Evolutionary conservation across 2,329 filamentous ascomycete genomes (phyloP), one percentile per base, ranked within the genome.

Genomic region (Phoma sp.): DNA sequence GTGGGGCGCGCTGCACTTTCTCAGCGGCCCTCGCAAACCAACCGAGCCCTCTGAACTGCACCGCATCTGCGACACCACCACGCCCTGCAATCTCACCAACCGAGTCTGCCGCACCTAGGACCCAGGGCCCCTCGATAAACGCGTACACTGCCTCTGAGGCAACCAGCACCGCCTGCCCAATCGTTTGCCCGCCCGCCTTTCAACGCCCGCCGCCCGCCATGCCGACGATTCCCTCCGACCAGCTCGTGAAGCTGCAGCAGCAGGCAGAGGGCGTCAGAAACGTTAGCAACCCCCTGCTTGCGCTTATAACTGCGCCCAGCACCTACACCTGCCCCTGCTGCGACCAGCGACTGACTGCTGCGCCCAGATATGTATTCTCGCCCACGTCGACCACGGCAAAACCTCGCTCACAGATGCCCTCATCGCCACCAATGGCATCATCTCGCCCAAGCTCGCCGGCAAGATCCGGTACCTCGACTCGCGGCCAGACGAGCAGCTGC

Each of bases 381-480:
- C 93, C 41, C 93, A 98, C 74, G 93, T 98, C 68, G 95, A 99
- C 75, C 95, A 99, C 83, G 95, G 95, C 69, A 99, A 99, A 78
- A 99, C 95, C 2, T 98, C 95, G 30, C 86, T 99, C 65, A 96
- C 93, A 53, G 95, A 99, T 76, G 92, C 92, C 57, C 86, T 99
- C 47, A 90, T 99, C 69, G 93, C 95, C 76, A 98, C 95, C 62
- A 99, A 99, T 84, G 95, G 95, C 79, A 98, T 99, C 79, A 99
- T 99, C 71, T 98, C 95, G 27, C 91, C 93, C 51, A 98, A 98
- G 74, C 83, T 98, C 70, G 95, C 95, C 52, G 95, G 95, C 75
- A 98, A 98, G 82, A 96, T 99, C 76, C 89, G 95, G 63, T 99
- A 98, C 71, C 86, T 99, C 55, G 95, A 99, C 78, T 98, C 95